Evolutionary conservation across 768 basidiomycete species (phyloP), one percentile per base, ranked within the genome.

Genomic region (Neoboletus brunneissimus): DNA sequence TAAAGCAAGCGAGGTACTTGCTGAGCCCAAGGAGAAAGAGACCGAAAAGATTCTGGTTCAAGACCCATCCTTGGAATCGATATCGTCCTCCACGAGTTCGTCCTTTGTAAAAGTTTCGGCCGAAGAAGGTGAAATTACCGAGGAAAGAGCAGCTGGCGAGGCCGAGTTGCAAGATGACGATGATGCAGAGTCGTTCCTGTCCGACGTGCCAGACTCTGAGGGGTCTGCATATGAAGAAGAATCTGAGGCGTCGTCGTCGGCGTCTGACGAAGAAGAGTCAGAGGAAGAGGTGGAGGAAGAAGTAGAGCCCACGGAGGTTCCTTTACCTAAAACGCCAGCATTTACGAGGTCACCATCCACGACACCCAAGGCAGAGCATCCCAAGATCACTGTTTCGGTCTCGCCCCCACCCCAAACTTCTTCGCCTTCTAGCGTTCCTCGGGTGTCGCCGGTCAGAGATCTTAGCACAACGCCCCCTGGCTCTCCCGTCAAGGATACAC

Each of bases 401-500:
- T 76, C 76, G 5, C 63, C 73, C 1, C 61, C 74, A 29, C 67
- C 73, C 20, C 64, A 70, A 25, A 64, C 63, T 9, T 49, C 71
- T 13, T 61, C 67, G 34, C 54, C 63, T 18, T 35, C 49, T 54
- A 22, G 55, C 65, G 47, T 59, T 57, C 45, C 61, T 47, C 51
- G 67, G 8, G 58, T 71, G 25, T 70, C 76, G 8, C 70, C 72
- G 9, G 66, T 65, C 22, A 65, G 71, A 43, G 80, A 80, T 47
- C 67, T 71, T 31, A 84, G 78, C 58, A 83, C 83, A 0, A 89
- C 87, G 11, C 85, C 87, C 12, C 85, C 86, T 16, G 81, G 79
- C 2, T 83, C 86, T n/a, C 87, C 87, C 0, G 64, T 70, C 23
- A 82, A 78, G 60, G 74, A 77, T 37, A 53, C 75, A 12, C 63